phyloP scores from a whole-genome alignment of 2,329 filamentous ascomycete species.

The Penicillium palitans region DNA sequence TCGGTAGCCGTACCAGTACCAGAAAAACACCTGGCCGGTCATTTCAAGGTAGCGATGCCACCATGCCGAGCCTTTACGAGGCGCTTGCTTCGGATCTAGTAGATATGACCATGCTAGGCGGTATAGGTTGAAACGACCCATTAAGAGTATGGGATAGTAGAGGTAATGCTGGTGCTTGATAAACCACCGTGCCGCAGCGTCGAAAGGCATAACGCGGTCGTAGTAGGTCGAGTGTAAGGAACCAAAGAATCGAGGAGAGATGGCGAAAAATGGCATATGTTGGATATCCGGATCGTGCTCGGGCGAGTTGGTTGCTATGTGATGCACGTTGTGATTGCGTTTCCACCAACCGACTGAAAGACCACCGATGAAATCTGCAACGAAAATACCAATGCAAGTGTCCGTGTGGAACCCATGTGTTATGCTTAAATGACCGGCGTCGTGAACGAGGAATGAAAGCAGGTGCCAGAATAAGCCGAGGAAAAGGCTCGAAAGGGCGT shows the following conservation, averaged over 20 bases:
- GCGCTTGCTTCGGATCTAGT: background rate
- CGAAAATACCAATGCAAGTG: background rate
- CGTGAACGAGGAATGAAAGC: background rate
- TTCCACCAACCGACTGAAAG: background rate
- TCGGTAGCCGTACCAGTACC: background rate
- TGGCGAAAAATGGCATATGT: background rate
- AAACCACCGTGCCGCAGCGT: background rate
- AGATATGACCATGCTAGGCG: background rate
- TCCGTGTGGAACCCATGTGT: background rate
- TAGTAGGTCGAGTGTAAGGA: background rate
- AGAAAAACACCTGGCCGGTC: background rate
- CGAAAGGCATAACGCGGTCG: background rate
- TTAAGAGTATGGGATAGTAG: background rate
- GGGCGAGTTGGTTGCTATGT: background rate
- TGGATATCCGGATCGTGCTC: background rate
- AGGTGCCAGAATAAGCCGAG: background rate
- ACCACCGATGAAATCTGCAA: background rate
- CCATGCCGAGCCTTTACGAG: background rate
- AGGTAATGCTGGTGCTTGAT: background rate
- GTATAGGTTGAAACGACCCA: background rate
- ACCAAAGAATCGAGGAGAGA: background rate
- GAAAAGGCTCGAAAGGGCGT: background rate
- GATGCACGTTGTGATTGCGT: background rate
- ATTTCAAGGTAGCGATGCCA: background rate
- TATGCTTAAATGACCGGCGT: background rate